A percentile compares a stretch with the other conserved stretches of the same genome.
These are phyloP conservation scores for Melocanna baccifera DNA, from an alignment of 176 grass and related monocot species.

Conservation along the genomic window DNA sequence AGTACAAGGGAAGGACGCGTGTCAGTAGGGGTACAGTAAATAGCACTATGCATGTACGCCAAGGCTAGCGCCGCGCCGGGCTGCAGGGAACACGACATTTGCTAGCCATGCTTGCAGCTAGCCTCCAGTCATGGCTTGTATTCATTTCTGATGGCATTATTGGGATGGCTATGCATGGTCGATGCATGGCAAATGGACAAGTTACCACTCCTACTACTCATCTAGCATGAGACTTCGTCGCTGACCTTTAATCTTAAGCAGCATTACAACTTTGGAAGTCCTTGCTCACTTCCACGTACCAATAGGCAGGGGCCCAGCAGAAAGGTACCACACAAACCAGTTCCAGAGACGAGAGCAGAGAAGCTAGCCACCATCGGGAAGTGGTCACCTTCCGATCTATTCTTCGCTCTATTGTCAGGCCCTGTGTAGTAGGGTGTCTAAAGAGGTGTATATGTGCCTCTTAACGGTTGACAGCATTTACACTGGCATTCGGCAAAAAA, in stretches of 20 bases:
- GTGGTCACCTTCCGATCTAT: no score
- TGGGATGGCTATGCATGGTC: neutral
- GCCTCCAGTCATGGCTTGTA: neutral
- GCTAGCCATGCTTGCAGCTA: slow-evolving; percentile 20
- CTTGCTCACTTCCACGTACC: no score
- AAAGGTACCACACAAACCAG: no score
- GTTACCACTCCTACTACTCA: no score
- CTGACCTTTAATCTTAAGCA: no score
- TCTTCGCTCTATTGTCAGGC: no score
- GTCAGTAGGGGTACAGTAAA: neutral
- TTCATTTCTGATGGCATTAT: neutral
- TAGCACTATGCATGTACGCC: neutral
- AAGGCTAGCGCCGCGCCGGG: neutral
- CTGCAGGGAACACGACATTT: neutral
- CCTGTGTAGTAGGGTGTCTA: neutral
- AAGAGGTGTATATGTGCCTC: neutral
- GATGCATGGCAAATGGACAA: no score
- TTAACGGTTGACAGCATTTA: neutral
- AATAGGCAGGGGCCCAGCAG: no score
- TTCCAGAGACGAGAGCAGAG: no score
- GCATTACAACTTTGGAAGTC: no score
- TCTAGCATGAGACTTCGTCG: no score
- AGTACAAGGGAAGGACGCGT: neutral
- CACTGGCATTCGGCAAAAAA: neutral
- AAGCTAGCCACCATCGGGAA: no score